These are phyloP conservation scores for Yamadazyma olivae DNA, from an alignment of 805 yeast genomes.

Conservation along the genomic window DNA sequence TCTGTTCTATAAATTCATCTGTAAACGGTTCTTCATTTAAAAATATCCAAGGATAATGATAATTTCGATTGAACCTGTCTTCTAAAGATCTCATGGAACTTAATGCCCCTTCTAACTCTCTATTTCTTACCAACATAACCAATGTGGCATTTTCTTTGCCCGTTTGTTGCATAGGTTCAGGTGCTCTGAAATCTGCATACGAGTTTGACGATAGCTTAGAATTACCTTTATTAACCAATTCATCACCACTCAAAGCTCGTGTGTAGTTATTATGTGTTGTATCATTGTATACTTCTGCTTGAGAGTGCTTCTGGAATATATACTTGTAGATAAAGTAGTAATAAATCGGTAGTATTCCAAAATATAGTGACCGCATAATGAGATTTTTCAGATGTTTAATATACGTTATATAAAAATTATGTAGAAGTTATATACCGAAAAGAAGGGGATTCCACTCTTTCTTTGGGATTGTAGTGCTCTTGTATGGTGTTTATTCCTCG, in stretches of 20 bases:
- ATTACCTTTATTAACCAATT: slow-evolving; percentile 1
- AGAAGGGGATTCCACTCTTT: slow-evolving; percentile 4
- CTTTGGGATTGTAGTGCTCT: slow-evolving; percentile 4
- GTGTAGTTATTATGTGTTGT: too few relatives aligned
- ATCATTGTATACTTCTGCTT: too few relatives aligned
- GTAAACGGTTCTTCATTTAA: slow-evolving; percentile 42
- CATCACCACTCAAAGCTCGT: too few relatives aligned
- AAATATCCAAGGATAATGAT: slow-evolving; percentile 44
- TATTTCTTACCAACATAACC: slow-evolving; percentile 82
- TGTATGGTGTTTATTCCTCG: neutral
- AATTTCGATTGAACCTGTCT: slow-evolving; percentile 39
- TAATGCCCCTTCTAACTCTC: slow-evolving; percentile 73
- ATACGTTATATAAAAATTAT: too few relatives aligned
- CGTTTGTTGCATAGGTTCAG: slow-evolving; percentile 29
- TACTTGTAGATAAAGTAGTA: slow-evolving; percentile 6
- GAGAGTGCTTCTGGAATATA: too few relatives aligned
- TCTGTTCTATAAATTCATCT: slow-evolving; percentile 38
- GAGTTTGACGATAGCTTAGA: slow-evolving; percentile 30
- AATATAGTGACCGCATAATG: slow-evolving; percentile 1
- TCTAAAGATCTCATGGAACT: slow-evolving; percentile 40
- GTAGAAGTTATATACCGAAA: too few relatives aligned
- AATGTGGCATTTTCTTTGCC: slow-evolving; percentile 80
- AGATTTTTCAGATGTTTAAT: too few relatives aligned
- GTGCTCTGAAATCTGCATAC: slow-evolving; percentile 21
- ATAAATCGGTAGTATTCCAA: slow-evolving; percentile 9